Conservation (phyloP, 805 yeast species). For the Starmerella geochares region DNA sequence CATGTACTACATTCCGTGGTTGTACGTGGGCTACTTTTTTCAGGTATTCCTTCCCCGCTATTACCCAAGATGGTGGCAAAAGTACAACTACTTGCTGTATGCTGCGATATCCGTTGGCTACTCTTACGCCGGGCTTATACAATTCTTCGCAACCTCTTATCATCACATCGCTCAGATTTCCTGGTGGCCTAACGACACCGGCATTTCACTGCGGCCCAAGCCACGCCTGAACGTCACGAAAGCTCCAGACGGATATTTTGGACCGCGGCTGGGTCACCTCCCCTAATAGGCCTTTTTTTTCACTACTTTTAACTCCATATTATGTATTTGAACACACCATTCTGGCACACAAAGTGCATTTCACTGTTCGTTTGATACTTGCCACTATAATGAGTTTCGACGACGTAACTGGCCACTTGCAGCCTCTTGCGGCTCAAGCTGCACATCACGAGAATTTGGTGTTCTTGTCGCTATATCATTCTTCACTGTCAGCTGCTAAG, state of each 20-base stretch:
- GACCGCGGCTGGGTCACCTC: slow-evolving; percentile 21
- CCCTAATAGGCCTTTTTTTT: too few relatives aligned
- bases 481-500: too few relatives aligned
- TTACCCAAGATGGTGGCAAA: neutral
- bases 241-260: slow-evolving; percentile 29
- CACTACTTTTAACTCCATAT: too few relatives aligned
- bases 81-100: neutral
- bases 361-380: too few relatives aligned
- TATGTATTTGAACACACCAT: too few relatives aligned
- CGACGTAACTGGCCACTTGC: too few relatives aligned
- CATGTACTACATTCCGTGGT: neutral
- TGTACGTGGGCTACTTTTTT: neutral
- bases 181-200: neutral
- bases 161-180: neutral
- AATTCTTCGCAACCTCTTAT: neutral
- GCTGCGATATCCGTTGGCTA: neutral
- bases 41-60: neutral
- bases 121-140: neutral
- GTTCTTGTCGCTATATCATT: too few relatives aligned
- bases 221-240: neutral
- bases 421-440: too few relatives aligned
- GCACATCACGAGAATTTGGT: too few relatives aligned
- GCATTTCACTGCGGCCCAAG: neutral
- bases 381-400: too few relatives aligned
- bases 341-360: too few relatives aligned